A percentile compares a stretch with the other conserved stretches of the same genome.
phyloP scores from a whole-genome alignment of 2,329 filamentous ascomycete genomes.

The Trichoderma sp. region DNA sequence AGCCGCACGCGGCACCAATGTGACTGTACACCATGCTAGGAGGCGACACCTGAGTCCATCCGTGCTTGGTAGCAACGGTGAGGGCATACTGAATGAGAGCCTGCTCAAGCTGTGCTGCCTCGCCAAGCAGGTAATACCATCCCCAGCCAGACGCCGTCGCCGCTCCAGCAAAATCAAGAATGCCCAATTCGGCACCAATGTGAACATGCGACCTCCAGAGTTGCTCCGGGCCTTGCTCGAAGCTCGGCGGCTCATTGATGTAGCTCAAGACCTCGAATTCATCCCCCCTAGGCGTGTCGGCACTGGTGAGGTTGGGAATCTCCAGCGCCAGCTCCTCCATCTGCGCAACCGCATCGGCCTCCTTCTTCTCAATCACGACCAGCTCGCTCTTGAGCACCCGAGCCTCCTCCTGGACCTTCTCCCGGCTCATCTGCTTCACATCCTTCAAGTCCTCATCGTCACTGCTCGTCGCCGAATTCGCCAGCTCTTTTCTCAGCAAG shows the following conservation, averaged over 20 bases:
- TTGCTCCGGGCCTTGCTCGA: slow-evolving; percentile 30
- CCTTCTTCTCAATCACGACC: slow-evolving; percentile 57
- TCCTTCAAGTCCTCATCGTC: slow-evolving; percentile 42
- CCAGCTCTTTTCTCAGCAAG: slow-evolving; percentile 53
- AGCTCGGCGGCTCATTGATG: slow-evolving; percentile 69
- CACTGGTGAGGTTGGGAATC: slow-evolving; percentile 82
- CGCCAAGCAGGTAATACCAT: slow-evolving; percentile 95
- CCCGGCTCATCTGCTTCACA: slow-evolving; percentile 41
- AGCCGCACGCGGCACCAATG: slow-evolving; percentile 87
- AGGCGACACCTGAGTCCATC: slow-evolving; percentile 79
- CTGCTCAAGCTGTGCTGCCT: slow-evolving; percentile 90
- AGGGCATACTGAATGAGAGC: slow-evolving; percentile 87
- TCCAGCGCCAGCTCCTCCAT: slow-evolving; percentile 73
- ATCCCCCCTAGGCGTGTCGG: slow-evolving; percentile 68
- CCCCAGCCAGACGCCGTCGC: slow-evolving; percentile 89
- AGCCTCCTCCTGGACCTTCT: slow-evolving; percentile 61
- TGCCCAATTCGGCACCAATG: slow-evolving; percentile 78
- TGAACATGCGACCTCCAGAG: slow-evolving; percentile 75
- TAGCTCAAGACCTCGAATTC: slow-evolving; percentile 67
- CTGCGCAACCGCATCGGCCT: slow-evolving; percentile 58
- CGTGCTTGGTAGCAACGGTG: slow-evolving; percentile 65
- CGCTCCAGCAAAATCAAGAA: slow-evolving; percentile 86
- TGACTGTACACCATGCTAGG: slow-evolving; percentile 90
- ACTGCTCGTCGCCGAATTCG: slow-evolving; percentile 49
- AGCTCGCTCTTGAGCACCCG: slow-evolving; percentile 63